Evolutionary conservation across 805 yeast species (phyloP), one percentile per base, ranked within the genome.

Genomic region (Diddensiella transvaalensis): DNA sequence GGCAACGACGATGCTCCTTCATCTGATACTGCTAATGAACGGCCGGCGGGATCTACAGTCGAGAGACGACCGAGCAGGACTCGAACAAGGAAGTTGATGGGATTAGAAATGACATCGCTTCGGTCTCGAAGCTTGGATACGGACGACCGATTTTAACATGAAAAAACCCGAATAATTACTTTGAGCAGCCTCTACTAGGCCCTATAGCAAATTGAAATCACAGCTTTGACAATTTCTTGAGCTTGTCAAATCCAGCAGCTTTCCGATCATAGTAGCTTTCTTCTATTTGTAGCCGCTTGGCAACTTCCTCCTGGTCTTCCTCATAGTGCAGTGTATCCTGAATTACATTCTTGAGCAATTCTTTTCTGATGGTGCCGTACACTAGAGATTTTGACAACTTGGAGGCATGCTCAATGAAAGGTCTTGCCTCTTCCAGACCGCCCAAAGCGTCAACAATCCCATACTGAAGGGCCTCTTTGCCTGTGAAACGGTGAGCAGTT

Each of bases 361-460:
- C 66, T 39, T 49, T 46, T 29, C 68, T 61, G 43, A 63, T 58
- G 17, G 47, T 38, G 5, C 63, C 68, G 47, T 68, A 68, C 17
- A 66, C 54, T 1, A 64, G 65, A 24, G 68, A 56, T 19, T 43
- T 22, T 5, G 68, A 62, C 22, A 58, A 50, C 26, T 47, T 47
- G 22, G 46, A 47, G 18, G 59, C 47, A 42, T 52, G 46, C 35
- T 42, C 44, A 10, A 57, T 70, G 30, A 67, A 50, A 21, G 33
- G 61, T 46, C 62, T 65, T 3, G 60, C 71, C 42, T 65, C 69
- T 1, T 55, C 53, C 23, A 65, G 43, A n/a, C 59, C 65, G 4
- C 73, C 73, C 26, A 57, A 51, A 1, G 60, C 62, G 38, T 68
- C 65, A 39, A 69, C 56, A 4, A 69, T 41, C 1, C 65, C 63